Conservation (phyloP, 2,329 filamentous ascomycete species). For the Diaporthe velutina region DNA sequence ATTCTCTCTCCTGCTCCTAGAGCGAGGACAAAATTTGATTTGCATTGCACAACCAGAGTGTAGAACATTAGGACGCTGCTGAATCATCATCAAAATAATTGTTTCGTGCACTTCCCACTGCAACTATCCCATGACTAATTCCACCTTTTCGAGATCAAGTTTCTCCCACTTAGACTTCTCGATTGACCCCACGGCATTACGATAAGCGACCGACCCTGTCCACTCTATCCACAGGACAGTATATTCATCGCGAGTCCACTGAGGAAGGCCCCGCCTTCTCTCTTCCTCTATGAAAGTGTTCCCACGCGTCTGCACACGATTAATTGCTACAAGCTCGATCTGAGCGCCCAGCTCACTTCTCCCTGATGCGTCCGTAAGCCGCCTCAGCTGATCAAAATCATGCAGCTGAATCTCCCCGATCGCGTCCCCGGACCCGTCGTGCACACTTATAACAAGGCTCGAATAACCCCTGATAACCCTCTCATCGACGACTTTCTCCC, state of each 20-base stretch:
- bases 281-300: background rate
- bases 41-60: background rate
- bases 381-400: background rate
- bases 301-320: background rate
- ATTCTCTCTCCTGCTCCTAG: background rate
- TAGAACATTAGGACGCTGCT: background rate
- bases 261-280: background rate
- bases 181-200: background rate
- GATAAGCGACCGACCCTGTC: background rate
- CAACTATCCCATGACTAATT: background rate
- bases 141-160: background rate
- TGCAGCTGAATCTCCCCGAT: background rate
- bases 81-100: background rate
- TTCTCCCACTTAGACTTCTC: background rate
- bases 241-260: background rate
- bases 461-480: background rate
- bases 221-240: background rate
- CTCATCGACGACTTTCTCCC: background rate
- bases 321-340: background rate
- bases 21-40: background rate
- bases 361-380: background rate
- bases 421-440: background rate
- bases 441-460: background rate
- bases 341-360: background rate
- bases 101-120: no score